A percentile compares a stretch with the other conserved stretches of the same genome.
phyloP scores from a whole-genome alignment of 176 grass and related monocot genomes.

The Urochloa ruziziensis region DNA sequence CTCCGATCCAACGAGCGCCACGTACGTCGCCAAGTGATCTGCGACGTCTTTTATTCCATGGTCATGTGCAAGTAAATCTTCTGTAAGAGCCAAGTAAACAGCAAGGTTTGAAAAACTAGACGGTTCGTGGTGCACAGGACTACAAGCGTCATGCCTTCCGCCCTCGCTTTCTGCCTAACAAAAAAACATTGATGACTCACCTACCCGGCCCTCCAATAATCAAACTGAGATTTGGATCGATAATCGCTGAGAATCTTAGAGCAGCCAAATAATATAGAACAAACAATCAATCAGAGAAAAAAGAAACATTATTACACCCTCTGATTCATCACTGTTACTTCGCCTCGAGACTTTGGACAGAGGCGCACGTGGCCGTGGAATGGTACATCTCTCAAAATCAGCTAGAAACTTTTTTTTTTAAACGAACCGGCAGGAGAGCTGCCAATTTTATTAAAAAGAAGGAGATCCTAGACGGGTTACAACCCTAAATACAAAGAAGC shows the following conservation, averaged over 20 bases:
- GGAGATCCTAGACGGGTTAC: too few species aligned
- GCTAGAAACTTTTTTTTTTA: too few species aligned
- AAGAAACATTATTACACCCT: background rate
- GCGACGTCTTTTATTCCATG: background rate
- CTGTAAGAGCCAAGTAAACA: background rate
- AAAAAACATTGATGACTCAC: background rate
- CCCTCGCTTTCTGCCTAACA: background rate
- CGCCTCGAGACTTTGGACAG: background rate
- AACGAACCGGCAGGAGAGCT: too few species aligned
- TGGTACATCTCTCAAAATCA: too few species aligned
- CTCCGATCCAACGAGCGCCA: background rate
- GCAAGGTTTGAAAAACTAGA: background rate
- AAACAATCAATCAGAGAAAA: too few species aligned
- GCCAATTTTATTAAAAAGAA: too few species aligned
- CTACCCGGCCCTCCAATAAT: background rate
- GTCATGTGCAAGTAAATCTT: background rate
- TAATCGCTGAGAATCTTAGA: background rate
- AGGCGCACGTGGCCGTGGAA: background rate
- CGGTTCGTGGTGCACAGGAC: background rate
- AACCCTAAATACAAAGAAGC: too few species aligned
- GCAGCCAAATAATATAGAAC: background rate
- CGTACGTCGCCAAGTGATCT: background rate
- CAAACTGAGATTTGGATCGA: background rate
- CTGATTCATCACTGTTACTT: background rate
- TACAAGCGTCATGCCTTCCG: background rate